Conservation (phyloP, 2,329 filamentous ascomycete species). For the Ceratocystis alfenasii region DNA sequence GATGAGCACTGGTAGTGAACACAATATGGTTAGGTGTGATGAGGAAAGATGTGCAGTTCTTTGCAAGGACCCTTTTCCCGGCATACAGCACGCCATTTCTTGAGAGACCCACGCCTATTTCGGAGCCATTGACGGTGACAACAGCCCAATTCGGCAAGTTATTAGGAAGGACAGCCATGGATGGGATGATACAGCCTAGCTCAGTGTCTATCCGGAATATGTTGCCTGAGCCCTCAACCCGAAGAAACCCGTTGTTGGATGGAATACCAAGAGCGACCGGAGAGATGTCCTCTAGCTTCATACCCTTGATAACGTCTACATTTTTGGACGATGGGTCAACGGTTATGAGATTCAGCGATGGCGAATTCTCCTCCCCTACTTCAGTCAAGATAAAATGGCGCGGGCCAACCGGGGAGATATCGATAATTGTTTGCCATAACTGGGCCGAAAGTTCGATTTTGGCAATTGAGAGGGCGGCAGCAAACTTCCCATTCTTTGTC, state of each 20-base stretch:
- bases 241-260: conserved; percentile 16
- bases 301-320: not conserved
- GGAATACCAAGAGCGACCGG: not conserved
- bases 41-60: conserved; percentile 86
- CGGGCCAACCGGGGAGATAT: conserved; percentile 11
- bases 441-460: conserved; percentile 2
- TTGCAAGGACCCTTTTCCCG: conserved; percentile 59
- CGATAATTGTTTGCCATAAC: conserved; percentile 4
- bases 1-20: conserved; percentile 82
- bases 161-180: conserved; percentile 31
- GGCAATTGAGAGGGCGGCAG: conserved; percentile 24
- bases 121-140: conserved; percentile 32
- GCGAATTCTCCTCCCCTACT: not conserved
- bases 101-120: conserved; percentile 52
- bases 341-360: conserved; percentile 2
- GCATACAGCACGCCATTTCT: conserved; percentile 67
- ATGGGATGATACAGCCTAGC: conserved; percentile 1
- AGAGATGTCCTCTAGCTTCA: not conserved
- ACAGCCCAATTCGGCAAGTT: conserved; percentile 33
- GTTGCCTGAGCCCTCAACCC: conserved; percentile 9
- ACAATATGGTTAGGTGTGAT: conserved; percentile 73
- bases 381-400: conserved; percentile 13
- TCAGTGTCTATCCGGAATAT: conserved; percentile 17
- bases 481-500: conserved; percentile 37
- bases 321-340: not conserved